Conservation (phyloP, 1,139 yeast genomes). For the Maudiozyma humilis region DNA sequence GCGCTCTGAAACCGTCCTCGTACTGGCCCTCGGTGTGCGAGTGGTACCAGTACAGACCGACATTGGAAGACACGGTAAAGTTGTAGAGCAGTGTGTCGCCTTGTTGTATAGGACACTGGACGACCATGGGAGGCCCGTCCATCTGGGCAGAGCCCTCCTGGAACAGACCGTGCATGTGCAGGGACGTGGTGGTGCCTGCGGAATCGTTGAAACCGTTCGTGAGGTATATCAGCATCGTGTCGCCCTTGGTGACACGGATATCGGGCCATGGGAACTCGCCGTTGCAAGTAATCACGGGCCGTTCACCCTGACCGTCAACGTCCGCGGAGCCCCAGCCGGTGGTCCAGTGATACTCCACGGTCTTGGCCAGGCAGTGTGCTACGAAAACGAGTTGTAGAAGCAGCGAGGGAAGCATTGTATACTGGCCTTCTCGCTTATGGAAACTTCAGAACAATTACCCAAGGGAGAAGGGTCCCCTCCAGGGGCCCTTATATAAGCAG, state of each 20-base stretch:
- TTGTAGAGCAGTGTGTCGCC: conserved; percentile 55
- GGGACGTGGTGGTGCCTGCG: conserved; percentile 38
- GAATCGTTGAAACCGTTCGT: conserved; percentile 47
- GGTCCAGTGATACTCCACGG: conserved; percentile 45
- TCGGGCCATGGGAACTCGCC: conserved; percentile 69
- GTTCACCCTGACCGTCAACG: conserved; percentile 50
- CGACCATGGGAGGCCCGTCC: conserved; percentile 75
- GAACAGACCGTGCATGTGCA: conserved; percentile 73
- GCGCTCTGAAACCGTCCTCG: conserved; percentile 69
- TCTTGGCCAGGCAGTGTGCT: conserved; percentile 21
- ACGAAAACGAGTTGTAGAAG: background rate
- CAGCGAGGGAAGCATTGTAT: background rate
- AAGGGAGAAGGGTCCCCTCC: too few species aligned
- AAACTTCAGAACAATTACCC: too few species aligned
- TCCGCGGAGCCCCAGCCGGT: conserved; percentile 44
- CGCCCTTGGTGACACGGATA: conserved; percentile 54
- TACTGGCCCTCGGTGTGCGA: conserved; percentile 70
- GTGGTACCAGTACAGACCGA: conserved; percentile 79
- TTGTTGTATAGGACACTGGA: conserved; percentile 71
- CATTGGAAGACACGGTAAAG: conserved; percentile 56
- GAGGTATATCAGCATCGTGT: conserved; percentile 49
- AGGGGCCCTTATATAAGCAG: background rate
- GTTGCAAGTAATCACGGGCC: conserved; percentile 57
- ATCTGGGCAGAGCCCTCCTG: conserved; percentile 48
- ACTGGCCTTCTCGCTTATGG: too few species aligned